Base-by-base conservation (phyloP, 352 stramenopile genomes). In the Phytophthora brassicae region DNA sequence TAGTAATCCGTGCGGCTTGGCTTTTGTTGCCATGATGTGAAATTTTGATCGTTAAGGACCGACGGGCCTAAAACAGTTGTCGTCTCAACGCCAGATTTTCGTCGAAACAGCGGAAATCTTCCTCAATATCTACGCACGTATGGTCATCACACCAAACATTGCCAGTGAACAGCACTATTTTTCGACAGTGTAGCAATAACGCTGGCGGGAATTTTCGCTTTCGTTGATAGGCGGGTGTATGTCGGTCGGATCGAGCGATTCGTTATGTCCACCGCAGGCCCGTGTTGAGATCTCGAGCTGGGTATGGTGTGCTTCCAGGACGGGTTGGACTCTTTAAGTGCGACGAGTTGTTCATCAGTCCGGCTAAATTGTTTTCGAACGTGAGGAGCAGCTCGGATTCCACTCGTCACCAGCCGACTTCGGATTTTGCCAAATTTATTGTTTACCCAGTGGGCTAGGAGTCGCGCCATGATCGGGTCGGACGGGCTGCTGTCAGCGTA, bases 111-210 rank as follows among this genome's bases (percentile, higher is more conserved):
- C 50, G 39, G 0, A 13, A 26, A 4, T 58, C 61, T 0, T 24
- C 14, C 6, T 67, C 62, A 0, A 64, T 13, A 29, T 77, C 65
- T 8, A 72, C 52, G 16, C 57, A 72, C 0, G 33, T 68, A 26
- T 74, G 69, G 26, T 70, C 57, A 19, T 77, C 60, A 14, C 65
- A 74, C 66, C 65, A 77, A 0, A 65, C 57, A 3, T 67, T 72
- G 14, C 60, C 68, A 7, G 2, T 35, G 6, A 59, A 48, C n/a
- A n/a, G n/a, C n/a, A n/a, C n/a, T n/a, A n/a, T n/a, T n/a, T n/a
- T n/a, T n/a, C n/a, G n/a, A n/a, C n/a, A n/a, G n/a, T n/a, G n/a
- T n/a, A n/a, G n/a, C n/a, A n/a, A n/a, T n/a, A n/a, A n/a, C n/a
- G n/a, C n/a, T n/a, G n/a, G n/a, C n/a, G n/a, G n/a, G n/a, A n/a